Evolutionary conservation across 139 green algal genomes (phyloP).

Genomic region (Raphidocelis subcapitata): DNA sequence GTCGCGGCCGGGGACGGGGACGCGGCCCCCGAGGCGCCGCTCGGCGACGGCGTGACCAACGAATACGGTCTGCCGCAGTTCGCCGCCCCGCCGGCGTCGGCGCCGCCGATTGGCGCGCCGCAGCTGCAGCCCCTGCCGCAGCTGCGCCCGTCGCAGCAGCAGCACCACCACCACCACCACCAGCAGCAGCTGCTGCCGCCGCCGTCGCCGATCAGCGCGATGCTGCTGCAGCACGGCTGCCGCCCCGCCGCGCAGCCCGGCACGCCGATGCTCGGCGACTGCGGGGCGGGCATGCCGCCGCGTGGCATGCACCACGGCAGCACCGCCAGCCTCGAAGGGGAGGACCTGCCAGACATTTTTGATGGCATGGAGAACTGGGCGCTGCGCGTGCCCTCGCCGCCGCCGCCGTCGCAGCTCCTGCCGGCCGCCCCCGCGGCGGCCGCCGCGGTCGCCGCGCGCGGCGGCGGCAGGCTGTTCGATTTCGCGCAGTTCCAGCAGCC

Average conservation of each 20-base stretch:
- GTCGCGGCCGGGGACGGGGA: not conserved
- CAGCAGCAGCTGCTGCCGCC: conserved; percentile 9
- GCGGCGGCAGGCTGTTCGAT: conserved; percentile 43
- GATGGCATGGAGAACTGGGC: conserved; percentile 26
- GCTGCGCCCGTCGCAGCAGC: conserved; percentile 25
- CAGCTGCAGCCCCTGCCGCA: not conserved
- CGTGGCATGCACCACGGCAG: too few relatives aligned
- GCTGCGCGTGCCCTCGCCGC: conserved; percentile 43
- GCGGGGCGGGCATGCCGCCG: too few relatives aligned
- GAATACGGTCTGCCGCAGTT: too few relatives aligned
- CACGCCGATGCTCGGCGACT: too few relatives aligned
- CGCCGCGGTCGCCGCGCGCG: too few relatives aligned
- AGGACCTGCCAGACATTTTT: too few relatives aligned
- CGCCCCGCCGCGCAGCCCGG: too few relatives aligned
- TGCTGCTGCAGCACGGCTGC: too few relatives aligned
- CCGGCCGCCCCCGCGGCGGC: not conserved
- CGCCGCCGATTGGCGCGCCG: not conserved
- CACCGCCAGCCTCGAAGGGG: too few relatives aligned
- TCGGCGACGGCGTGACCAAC: too few relatives aligned
- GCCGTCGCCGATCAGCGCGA: not conserved
- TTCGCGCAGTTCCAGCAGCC: conserved; percentile 49
- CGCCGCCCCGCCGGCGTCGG: not conserved
- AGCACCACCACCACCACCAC: not conserved
- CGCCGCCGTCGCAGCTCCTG: conserved; percentile 39
- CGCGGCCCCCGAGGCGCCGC: too few relatives aligned